Evolutionary conservation across 2,329 filamentous ascomycete genomes (phyloP).

Genomic region (Simplicillium aogashimaense): DNA sequence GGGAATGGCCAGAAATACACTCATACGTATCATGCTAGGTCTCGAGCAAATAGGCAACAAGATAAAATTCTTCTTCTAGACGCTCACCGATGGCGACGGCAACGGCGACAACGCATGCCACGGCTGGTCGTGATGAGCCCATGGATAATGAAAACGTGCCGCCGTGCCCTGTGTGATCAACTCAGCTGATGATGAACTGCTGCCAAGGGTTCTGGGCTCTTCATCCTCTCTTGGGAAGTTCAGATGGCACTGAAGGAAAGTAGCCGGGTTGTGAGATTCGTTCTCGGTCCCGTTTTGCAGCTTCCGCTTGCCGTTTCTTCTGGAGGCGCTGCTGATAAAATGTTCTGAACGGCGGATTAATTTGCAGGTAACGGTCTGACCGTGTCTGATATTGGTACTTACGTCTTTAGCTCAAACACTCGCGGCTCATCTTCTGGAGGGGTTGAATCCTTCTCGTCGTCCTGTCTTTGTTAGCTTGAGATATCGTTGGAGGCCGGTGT

Average conservation of each 20-base stretch:
- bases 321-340: constrained; percentile 83
- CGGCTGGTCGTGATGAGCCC: too few relatives aligned
- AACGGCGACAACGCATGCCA: constrained; percentile 15
- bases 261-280: constrained; percentile 65
- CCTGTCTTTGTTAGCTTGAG: constrained; percentile 10
- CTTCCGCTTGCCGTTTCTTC: constrained; percentile 44
- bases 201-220: too few relatives aligned
- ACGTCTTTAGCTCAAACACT: constrained; percentile 79
- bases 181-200: too few relatives aligned
- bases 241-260: constrained; percentile 78
- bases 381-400: constrained; percentile 8
- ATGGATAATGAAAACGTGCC: too few relatives aligned
- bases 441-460: constrained; percentile 9
- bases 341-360: constrained; percentile 36
- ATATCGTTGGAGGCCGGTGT: background rate
- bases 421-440: constrained; percentile 57
- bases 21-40: too few relatives aligned
- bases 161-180: too few relatives aligned
- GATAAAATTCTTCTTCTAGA: background rate
- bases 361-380: background rate
- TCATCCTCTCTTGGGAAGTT: constrained; percentile 23
- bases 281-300: constrained; percentile 70
- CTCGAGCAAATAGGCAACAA: too few relatives aligned
- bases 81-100: background rate
- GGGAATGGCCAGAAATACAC: too few relatives aligned